A percentile compares a stretch with the other conserved stretches of the same genome.
These are phyloP conservation scores for Emergomyces africanus DNA, from an alignment of 2,329 filamentous ascomycete species.

Conservation along the genomic window DNA sequence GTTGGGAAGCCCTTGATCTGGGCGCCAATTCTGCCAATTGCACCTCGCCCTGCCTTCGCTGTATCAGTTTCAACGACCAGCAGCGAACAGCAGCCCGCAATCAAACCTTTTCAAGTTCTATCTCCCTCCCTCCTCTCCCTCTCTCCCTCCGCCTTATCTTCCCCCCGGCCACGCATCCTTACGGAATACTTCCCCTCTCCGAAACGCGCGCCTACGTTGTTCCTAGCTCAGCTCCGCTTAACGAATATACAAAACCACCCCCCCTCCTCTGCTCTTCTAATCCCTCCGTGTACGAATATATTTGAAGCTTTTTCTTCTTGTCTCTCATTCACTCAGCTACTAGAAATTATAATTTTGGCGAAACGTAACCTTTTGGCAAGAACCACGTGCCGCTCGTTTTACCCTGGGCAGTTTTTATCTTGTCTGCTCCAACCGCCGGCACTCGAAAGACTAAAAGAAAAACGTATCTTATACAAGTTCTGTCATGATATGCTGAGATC, in stretches of 20 bases:
- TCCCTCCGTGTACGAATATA: background rate
- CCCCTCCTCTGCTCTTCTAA: background rate
- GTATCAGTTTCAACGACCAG: background rate
- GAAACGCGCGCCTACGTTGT: background rate
- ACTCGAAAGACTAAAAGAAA: background rate
- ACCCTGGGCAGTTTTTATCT: background rate
- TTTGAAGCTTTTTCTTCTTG: background rate
- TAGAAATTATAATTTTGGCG: background rate
- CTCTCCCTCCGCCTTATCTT: background rate
- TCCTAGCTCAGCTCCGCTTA: background rate
- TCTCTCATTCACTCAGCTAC: background rate
- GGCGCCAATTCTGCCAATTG: background rate
- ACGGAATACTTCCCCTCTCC: background rate
- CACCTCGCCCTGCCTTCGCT: background rate
- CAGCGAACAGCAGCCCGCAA: background rate
- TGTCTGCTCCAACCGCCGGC: background rate
- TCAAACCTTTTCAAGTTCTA: background rate
- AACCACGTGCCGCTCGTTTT: background rate
- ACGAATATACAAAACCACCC: background rate
- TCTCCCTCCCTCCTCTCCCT: background rate
- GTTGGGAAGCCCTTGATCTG: too few species aligned
- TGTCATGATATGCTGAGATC: constrained; percentile 1
- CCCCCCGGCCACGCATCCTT: background rate
- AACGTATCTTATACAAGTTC: background rate
- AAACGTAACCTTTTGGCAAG: background rate